Base-by-base conservation (phyloP, 805 yeast species). In the Pichia deserticola region DNA sequence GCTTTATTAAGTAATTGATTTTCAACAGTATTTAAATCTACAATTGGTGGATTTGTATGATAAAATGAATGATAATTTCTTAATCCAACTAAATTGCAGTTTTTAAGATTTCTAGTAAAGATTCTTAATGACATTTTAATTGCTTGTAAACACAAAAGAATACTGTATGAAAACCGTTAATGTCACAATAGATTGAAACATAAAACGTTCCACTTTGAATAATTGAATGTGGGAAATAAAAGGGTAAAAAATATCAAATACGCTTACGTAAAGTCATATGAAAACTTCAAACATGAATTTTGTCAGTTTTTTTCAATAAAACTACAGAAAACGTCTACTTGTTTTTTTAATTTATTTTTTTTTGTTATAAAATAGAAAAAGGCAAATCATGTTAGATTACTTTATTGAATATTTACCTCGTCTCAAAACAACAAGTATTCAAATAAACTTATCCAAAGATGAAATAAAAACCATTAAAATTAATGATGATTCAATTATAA, bases 11-110 rank as follows among this genome's bases (percentile, higher is more conserved):
- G 49, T 13, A 78, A 63, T 49, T 66, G 61, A 38, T 70, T 63
- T 51, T 77, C 80, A 8, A 75, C 62, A 5, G 65, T 56, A 4
- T 53, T 35, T 4, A 55, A 42, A 42, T 67, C 65, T 6, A 65
- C 32, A 7, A 54, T 65, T 50, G 66, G 74, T 53, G 63, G 66
- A 60, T 60, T 73, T 40, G 45, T 73, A 70, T 60, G 68, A 49
- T 49, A 76, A 61, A 60, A 69, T 51, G 60, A 61, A 52, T 61
- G 73, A 66, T 49, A 75, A 50, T 15, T 65, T 69, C 57, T 73
- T 29, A 40, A n/a, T 28, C 42, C 32, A 13, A 9, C 10, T 20
- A 20, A 20, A 20, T 20, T 20, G 20, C 20, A 2, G 20, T 20
- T 20, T 20, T 20, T 20, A 20, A 20, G 20, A 20, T 20, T 20